Conservation (phyloP, 2,329 filamentous ascomycete genomes). For the Lizonia empirigonia region DNA sequence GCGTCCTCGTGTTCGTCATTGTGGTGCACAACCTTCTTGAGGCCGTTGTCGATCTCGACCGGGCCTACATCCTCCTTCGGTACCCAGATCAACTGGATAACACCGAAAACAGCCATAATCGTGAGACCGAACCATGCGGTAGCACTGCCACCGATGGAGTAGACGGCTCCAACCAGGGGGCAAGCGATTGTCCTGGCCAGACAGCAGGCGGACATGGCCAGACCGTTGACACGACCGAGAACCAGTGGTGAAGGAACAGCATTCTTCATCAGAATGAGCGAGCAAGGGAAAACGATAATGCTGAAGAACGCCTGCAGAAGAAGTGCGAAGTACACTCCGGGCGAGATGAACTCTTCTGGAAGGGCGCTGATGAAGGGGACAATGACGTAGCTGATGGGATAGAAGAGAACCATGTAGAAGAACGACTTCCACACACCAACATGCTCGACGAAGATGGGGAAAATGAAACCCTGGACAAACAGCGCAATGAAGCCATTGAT, state of each 20-base stretch:
- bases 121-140: constrained; percentile 66
- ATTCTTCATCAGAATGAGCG: constrained; percentile 77
- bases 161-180: constrained; percentile 69
- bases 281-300: constrained; percentile 70
- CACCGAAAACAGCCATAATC: constrained; percentile 61
- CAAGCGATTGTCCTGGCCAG: constrained; percentile 72
- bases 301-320: constrained; percentile 69
- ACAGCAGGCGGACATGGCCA: constrained; percentile 69
- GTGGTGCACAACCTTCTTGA: constrained; percentile 37
- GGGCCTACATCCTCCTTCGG: constrained; percentile 52
- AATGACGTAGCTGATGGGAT: constrained; percentile 70
- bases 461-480: constrained; percentile 74
- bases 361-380: constrained; percentile 70
- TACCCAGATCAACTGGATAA: constrained; percentile 62
- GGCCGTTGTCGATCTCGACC: constrained; percentile 41
- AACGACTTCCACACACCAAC: constrained; percentile 73
- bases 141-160: constrained; percentile 65
- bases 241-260: constrained; percentile 67
- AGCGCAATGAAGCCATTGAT: constrained; percentile 74
- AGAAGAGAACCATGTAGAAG: constrained; percentile 66
- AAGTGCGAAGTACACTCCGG: constrained; percentile 68
- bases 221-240: constrained; percentile 72
- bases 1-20: constrained; percentile 29
- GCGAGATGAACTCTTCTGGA: constrained; percentile 58
- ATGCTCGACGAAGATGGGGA: constrained; percentile 67